Evolutionary conservation across 805 yeast genomes (phyloP).

Genomic region (Kockiozyma suomiensis): DNA sequence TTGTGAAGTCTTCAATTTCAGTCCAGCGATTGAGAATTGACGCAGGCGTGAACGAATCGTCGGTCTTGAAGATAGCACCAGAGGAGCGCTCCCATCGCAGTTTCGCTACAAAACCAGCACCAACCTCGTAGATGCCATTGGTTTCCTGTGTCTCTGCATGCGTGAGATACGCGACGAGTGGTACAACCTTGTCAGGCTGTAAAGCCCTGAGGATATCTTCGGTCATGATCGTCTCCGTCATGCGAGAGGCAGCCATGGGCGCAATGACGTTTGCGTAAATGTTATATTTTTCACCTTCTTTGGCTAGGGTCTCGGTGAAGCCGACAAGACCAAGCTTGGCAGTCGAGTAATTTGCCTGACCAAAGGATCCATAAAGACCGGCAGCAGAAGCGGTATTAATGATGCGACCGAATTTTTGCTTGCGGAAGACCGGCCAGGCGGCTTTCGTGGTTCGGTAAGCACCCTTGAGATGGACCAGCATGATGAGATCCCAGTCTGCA

Average conservation of each 20-base stretch:
- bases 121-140: conserved; percentile 85
- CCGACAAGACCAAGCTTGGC: conserved; percentile 91
- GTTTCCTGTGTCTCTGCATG: conserved; percentile 65
- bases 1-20: conserved; percentile 64
- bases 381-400: conserved; percentile 97
- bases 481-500: conserved; percentile 73
- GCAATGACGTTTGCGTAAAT: conserved; percentile 86
- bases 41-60: conserved; percentile 77
- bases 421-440: conserved; percentile 87
- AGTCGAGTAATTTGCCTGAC: conserved; percentile 93
- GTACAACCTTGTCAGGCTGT: conserved; percentile 88
- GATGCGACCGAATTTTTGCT: conserved; percentile 86
- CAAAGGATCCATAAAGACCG: conserved; percentile 94
- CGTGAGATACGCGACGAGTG: conserved; percentile 78
- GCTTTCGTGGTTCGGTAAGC: conserved; percentile 82
- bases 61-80: conserved; percentile 83
- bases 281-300: conserved; percentile 86
- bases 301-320: conserved; percentile 89
- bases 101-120: conserved; percentile 91
- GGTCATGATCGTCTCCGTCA: conserved; percentile 91
- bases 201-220: conserved; percentile 78
- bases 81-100: conserved; percentile 93
- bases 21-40: conserved; percentile 70
- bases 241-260: conserved; percentile 92
- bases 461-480: conserved; percentile 88